Percentiles rank a stretch among this genome's conserved stretches.
Evolutionary conservation across 495 filamentous ascomycete genomes (phyloP).

Genomic region (Bacidia rubella): DNA sequence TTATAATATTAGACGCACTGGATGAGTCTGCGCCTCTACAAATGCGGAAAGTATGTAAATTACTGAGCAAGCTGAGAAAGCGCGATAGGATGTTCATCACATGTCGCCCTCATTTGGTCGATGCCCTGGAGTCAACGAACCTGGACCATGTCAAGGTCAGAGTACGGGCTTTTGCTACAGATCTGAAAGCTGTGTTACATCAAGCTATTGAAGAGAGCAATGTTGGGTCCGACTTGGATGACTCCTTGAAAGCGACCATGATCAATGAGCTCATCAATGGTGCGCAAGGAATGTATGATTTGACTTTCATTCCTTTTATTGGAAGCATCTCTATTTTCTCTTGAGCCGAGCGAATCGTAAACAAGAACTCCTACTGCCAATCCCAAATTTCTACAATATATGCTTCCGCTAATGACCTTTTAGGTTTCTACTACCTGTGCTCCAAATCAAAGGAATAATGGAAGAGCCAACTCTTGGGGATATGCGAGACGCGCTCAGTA

Average conservation of each 20-base stretch:
- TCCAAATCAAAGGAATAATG: conserved; percentile 10
- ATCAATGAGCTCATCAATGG: conserved; percentile 1
- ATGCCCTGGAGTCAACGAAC: no score
- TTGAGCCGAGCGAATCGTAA: not conserved
- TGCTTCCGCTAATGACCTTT: no score
- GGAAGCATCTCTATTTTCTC: not conserved
- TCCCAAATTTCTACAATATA: not conserved
- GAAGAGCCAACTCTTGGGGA: conserved; percentile 8
- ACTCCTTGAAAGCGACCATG: conserved; percentile 1
- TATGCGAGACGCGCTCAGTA: conserved; percentile 9
- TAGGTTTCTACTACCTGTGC: conserved; percentile 10
- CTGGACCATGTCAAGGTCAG: no score
- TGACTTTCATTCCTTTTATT: not conserved
- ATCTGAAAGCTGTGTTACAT: conserved; percentile 3
- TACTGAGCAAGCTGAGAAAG: not conserved
- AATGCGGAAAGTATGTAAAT: not conserved
- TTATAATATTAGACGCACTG: conserved; percentile 21
- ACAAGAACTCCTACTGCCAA: not conserved
- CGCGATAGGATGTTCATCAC: not conserved
- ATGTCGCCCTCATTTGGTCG: not conserved
- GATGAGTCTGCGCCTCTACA: conserved; percentile 19
- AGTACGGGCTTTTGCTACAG: conserved; percentile 5
- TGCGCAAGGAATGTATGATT: conserved; percentile 8
- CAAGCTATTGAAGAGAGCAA: conserved; percentile 3
- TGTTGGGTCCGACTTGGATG: not conserved